Conservation (phyloP, 352 stramenopile species). For the Globisporangium paddicum region DNA sequence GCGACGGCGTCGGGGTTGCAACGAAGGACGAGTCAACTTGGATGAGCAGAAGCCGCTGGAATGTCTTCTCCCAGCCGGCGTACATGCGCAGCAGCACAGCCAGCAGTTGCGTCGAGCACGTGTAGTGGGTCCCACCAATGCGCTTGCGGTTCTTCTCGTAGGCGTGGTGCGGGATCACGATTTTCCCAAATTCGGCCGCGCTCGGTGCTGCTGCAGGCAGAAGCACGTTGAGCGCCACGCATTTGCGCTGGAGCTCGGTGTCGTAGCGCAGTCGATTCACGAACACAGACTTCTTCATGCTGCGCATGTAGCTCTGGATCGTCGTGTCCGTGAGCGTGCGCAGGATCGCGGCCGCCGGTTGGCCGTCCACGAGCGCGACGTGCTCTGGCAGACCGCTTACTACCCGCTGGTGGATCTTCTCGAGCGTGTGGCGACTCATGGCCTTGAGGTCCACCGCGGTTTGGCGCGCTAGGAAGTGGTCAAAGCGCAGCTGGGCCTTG, state of each 20-base stretch:
- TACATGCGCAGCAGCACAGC: slow-evolving; percentile 86
- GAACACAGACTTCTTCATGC: slow-evolving; percentile 91
- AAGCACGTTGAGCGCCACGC: slow-evolving; percentile 60
- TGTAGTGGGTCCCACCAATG: slow-evolving; percentile 43
- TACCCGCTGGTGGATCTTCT: slow-evolving; percentile 82
- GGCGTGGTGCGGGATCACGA: slow-evolving; percentile 64
- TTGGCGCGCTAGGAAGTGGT: slow-evolving; percentile 87
- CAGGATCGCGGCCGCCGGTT: slow-evolving; percentile 60
- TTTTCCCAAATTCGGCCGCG: slow-evolving; percentile 63
- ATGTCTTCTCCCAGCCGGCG: slow-evolving; percentile 87
- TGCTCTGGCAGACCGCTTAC: slow-evolving; percentile 69
- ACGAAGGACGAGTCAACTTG: slow-evolving; percentile 32
- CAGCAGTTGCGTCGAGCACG: slow-evolving; percentile 59
- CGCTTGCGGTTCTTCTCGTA: slow-evolving; percentile 57
- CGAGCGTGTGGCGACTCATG: slow-evolving; percentile 76
- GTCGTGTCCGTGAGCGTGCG: slow-evolving; percentile 82
- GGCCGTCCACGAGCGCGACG: slow-evolving; percentile 53
- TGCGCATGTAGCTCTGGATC: slow-evolving; percentile 88
- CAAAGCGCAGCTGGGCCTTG: slow-evolving; percentile 88
- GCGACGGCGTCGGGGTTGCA: neutral
- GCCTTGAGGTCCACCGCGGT: slow-evolving; percentile 58
- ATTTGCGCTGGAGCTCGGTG: slow-evolving; percentile 57
- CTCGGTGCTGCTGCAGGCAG: slow-evolving; percentile 19
- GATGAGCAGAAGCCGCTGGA: slow-evolving; percentile 68
- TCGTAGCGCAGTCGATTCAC: slow-evolving; percentile 55